These are phyloP conservation scores for Volvox reticuliferus DNA, from an alignment of 139 green algal genomes.

Conservation along the genomic window DNA sequence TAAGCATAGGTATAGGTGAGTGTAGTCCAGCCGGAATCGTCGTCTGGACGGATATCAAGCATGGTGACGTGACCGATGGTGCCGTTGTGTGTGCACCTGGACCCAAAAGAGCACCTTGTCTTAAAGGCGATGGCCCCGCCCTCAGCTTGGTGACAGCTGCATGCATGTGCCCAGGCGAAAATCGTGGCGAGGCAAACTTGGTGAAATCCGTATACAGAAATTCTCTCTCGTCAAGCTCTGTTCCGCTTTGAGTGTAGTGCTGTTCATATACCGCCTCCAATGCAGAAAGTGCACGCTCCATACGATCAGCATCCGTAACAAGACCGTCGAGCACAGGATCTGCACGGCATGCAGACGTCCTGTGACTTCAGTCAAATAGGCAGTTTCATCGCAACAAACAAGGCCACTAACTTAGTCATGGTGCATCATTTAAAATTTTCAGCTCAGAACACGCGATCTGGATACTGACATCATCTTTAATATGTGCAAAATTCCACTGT, in stretches of 20 bases:
- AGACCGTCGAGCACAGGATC: constrained; percentile 39
- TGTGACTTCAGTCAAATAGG: too few species aligned
- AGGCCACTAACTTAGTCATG: too few species aligned
- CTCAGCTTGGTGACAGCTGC: background rate
- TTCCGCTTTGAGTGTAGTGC: background rate
- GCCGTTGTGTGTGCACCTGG: constrained; percentile 29
- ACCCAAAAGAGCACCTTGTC: constrained; percentile 8
- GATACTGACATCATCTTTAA: too few species aligned
- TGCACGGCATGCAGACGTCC: too few species aligned
- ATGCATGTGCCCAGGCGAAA: constrained; percentile 11
- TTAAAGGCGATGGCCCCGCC: background rate
- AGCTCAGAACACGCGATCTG: too few species aligned
- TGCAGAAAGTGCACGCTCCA: background rate
- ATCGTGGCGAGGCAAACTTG: constrained; percentile 23
- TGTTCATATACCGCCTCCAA: constrained; percentile 49
- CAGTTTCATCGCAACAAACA: too few species aligned
- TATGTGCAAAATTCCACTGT: too few species aligned
- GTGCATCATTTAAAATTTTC: too few species aligned
- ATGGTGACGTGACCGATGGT: background rate
- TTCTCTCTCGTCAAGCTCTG: constrained; percentile 65
- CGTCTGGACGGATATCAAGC: background rate
- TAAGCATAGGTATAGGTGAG: constrained; percentile 64
- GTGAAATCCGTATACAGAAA: constrained; percentile 64
- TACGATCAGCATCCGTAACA: constrained; percentile 37
- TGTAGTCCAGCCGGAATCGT: constrained; percentile 34